These are phyloP conservation scores for Pistacia atlantica DNA, from an alignment of 345 rosid species.

Conservation along the genomic window DNA sequence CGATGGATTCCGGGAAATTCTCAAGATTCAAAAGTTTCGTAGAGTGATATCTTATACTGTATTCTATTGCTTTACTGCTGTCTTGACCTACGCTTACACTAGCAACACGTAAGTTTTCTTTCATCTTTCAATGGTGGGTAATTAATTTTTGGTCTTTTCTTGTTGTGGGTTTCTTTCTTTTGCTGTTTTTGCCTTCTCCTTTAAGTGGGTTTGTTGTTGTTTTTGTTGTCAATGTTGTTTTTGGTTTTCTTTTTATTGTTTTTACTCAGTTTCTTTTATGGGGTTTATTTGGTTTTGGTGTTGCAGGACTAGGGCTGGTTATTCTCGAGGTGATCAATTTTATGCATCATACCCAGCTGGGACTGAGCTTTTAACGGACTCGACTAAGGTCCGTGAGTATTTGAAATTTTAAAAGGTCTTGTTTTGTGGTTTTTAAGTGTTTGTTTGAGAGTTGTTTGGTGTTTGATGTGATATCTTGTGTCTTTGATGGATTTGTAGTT, in stretches of 20 bases:
- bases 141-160: background rate
- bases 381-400: conserved; percentile 53
- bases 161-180: background rate
- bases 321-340: conserved; percentile 84
- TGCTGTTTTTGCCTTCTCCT: background rate
- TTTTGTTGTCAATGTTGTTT: background rate
- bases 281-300: conserved; percentile 13
- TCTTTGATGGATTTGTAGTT: conserved; percentile 43
- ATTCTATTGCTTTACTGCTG: conserved; percentile 65
- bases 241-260: background rate
- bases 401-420: background rate
- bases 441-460: conserved; percentile 8
- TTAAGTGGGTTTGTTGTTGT: background rate
- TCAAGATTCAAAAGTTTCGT: conserved; percentile 85
- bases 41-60: conserved; percentile 70
- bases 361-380: conserved; percentile 83
- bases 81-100: conserved; percentile 63
- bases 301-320: conserved; percentile 87
- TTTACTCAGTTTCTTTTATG: background rate
- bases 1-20: conserved; percentile 50
- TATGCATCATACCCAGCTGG: conserved; percentile 94
- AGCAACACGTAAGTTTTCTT: conserved; percentile 73
- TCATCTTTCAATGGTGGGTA: conserved; percentile 7
- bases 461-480: conserved; percentile 9
- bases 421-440: background rate